phyloP scores from a whole-genome alignment of 2,329 filamentous ascomycete species.

The Rhynchosporium graminicola region DNA sequence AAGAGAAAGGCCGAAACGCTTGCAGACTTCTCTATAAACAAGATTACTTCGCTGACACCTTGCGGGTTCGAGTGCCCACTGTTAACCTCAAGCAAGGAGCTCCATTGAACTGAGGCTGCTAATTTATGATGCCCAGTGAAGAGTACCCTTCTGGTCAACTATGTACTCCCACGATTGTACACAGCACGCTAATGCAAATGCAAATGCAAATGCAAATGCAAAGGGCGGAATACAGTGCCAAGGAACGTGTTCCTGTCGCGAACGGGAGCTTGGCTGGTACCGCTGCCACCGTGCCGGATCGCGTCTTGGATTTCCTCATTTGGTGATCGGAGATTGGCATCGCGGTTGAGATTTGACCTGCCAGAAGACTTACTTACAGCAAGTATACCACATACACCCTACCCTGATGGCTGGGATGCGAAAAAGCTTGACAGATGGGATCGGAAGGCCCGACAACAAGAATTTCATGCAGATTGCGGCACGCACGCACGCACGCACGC shows the following conservation, averaged over 20 bases:
- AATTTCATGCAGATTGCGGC: slow-evolving; percentile 6
- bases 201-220: neutral
- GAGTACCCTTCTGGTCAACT: neutral
- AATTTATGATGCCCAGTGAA: neutral
- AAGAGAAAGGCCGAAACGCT: no score
- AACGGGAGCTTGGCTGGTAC: neutral
- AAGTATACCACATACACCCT: neutral
- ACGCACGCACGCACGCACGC: neutral
- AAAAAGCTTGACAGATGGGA: slow-evolving; percentile 8
- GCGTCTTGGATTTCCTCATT: neutral
- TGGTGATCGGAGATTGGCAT: neutral
- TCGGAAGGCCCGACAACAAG: slow-evolving; percentile 4
- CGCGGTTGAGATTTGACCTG: neutral
- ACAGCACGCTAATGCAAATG: slow-evolving; percentile 5
- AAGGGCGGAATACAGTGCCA: neutral
- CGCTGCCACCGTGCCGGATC: slow-evolving; percentile 2
- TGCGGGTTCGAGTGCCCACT: neutral
- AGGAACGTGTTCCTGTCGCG: neutral
- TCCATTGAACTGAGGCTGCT: neutral
- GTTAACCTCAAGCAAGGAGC: neutral
- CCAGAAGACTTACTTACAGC: neutral
- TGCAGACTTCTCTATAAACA: no score
- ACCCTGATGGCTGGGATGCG: neutral
- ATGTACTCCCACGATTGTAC: neutral
- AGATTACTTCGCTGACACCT: no score